phyloP scores from a whole-genome alignment of 148 eudicot genomes.

The Drosera capensis region DNA sequence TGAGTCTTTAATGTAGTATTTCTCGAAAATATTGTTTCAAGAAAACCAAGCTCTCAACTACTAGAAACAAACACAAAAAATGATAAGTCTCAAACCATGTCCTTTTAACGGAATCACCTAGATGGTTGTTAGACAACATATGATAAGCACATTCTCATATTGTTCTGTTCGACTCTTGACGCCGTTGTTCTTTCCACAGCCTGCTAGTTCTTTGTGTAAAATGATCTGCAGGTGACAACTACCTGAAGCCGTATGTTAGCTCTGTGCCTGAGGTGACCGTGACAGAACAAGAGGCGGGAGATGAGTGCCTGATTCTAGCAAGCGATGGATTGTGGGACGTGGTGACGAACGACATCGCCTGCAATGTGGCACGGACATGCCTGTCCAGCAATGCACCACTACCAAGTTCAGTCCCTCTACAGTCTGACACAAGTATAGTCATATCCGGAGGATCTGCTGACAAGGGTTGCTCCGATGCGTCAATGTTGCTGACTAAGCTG shows the following conservation, averaged over 20 bases:
- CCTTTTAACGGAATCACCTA: not conserved
- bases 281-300: slow-evolving; percentile 12
- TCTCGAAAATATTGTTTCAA: not conserved
- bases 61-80: no score
- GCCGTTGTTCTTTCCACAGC: not conserved
- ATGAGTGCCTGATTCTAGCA: slow-evolving; percentile 32
- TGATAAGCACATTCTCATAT: no score
- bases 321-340: slow-evolving; percentile 48
- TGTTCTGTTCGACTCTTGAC: not conserved
- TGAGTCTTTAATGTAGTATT: slow-evolving; percentile 6
- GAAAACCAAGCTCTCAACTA: no score
- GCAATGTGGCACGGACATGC: slow-evolving; percentile 26
- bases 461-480: slow-evolving; percentile 37
- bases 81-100: not conserved
- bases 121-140: no score
- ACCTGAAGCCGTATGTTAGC: slow-evolving; percentile 20
- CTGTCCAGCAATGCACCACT: slow-evolving; percentile 26
- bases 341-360: slow-evolving; percentile 25
- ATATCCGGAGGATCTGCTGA: slow-evolving; percentile 10
- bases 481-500: slow-evolving; percentile 37
- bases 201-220: no score
- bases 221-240: slow-evolving; percentile 21
- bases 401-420: slow-evolving; percentile 24
- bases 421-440: slow-evolving; percentile 11
- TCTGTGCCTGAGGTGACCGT: slow-evolving; percentile 30